Evolutionary conservation across 2,329 filamentous ascomycete genomes (phyloP).

Genomic region (Colletotrichum caudatum): DNA sequence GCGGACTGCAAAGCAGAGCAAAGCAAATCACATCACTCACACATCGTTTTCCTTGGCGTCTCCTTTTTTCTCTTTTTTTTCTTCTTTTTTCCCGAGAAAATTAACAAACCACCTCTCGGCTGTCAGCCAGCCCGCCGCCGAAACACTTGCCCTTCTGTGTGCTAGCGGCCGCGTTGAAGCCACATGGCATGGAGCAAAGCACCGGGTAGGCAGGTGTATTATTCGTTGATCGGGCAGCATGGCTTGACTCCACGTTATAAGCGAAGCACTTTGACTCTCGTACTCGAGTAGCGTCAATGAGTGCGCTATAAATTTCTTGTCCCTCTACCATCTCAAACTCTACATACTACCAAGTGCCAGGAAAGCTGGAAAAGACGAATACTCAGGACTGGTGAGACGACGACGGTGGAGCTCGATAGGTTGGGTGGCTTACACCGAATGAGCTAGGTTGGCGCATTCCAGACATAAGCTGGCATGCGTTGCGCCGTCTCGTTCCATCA

Average conservation of each 20-base stretch:
- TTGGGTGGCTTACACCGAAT: too few species aligned
- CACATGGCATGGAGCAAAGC: constrained; percentile 25
- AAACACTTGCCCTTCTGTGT: constrained; percentile 38
- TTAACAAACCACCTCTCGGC: background rate
- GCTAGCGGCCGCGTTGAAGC: constrained; percentile 29
- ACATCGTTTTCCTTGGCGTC: background rate
- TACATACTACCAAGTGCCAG: background rate
- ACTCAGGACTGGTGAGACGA: too few species aligned
- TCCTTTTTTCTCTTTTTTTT: too few species aligned
- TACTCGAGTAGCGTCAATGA: too few species aligned
- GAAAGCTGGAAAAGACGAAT: background rate
- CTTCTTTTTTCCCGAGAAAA: too few species aligned
- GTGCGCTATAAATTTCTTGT: too few species aligned
- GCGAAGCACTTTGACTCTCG: background rate
- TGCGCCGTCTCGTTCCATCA: background rate
- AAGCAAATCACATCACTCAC: constrained; percentile 3
- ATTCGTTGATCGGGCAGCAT: background rate
- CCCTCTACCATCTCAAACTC: too few species aligned
- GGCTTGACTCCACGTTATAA: background rate
- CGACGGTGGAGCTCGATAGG: background rate
- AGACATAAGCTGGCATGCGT: background rate
- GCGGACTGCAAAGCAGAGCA: background rate
- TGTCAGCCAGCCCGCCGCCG: constrained; percentile 14
- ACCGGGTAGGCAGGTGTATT: too few species aligned
- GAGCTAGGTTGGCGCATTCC: background rate